Conservation (phyloP, 305 asterid genomes). For the Lippia alba region DNA sequence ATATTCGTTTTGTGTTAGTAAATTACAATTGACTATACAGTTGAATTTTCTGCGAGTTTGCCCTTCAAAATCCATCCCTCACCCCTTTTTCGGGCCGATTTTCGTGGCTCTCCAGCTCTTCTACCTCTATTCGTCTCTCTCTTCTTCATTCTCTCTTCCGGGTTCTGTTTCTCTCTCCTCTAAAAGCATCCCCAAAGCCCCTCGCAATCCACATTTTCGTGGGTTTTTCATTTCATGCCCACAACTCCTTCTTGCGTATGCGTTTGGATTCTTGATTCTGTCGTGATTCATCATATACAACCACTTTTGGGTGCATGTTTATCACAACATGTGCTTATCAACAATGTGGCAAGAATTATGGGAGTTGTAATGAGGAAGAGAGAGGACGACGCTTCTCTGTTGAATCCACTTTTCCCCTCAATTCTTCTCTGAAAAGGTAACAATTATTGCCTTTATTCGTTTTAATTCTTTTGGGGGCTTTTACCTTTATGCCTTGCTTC, state of each 20-base stretch:
- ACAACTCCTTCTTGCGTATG: background rate
- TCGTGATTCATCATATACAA: slow-evolving; percentile 16
- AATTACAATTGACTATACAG: background rate
- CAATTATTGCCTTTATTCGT: background rate
- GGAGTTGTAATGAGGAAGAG: slow-evolving; percentile 39
- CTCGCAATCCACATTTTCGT: slow-evolving; percentile 28
- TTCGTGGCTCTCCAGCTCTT: slow-evolving; percentile 62
- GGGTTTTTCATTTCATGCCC: slow-evolving; percentile 30
- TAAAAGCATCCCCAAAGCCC: slow-evolving; percentile 21
- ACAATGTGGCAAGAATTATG: slow-evolving; percentile 37
- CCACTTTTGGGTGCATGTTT: slow-evolving; percentile 40
- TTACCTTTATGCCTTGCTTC: slow-evolving; percentile 29
- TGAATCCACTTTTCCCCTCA: slow-evolving; percentile 34
- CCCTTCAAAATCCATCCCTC: slow-evolving; percentile 39
- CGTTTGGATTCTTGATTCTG: slow-evolving; percentile 25
- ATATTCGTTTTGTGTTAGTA: background rate
- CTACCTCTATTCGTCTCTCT: slow-evolving; percentile 13
- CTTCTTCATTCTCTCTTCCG: slow-evolving; percentile 2
- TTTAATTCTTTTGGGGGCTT: background rate
- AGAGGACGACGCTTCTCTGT: slow-evolving; percentile 45
- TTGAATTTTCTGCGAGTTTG: slow-evolving; percentile 12
- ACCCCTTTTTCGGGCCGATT: slow-evolving; percentile 47
- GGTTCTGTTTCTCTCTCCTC: slow-evolving; percentile 34
- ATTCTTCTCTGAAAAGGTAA: slow-evolving; percentile 43
- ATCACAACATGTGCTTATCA: slow-evolving; percentile 25